phyloP scores from a whole-genome alignment of 1,284 basidiomycete genomes.

The Puccinia brachypodii region DNA sequence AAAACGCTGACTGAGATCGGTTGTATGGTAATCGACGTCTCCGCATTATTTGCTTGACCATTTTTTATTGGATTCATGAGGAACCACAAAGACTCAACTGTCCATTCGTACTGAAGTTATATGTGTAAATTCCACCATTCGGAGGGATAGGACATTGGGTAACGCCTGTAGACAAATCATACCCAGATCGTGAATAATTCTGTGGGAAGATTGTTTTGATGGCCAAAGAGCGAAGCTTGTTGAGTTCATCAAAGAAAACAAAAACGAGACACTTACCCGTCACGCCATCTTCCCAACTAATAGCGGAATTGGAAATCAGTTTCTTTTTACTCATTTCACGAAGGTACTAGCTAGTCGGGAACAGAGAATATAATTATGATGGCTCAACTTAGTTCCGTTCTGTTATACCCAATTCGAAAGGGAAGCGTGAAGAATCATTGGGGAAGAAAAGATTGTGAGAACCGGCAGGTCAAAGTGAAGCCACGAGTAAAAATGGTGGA shows the following conservation, averaged over 20 bases:
- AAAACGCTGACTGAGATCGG: too few relatives aligned
- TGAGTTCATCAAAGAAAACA: not conserved
- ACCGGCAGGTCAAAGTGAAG: too few relatives aligned
- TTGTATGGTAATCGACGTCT: not conserved
- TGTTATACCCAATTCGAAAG: not conserved
- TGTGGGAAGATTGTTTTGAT: not conserved
- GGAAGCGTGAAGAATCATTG: not conserved
- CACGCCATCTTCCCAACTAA: constrained; percentile 45
- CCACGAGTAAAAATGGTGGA: not conserved
- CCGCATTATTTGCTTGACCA: not conserved
- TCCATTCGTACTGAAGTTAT: constrained; percentile 35
- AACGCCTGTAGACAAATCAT: constrained; percentile 1
- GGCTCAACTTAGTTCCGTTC: constrained; percentile 54
- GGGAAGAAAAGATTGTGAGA: not conserved
- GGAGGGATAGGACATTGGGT: constrained; percentile 44
- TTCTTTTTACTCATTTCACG: not conserved
- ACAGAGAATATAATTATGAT: not conserved
- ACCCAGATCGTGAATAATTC: too few relatives aligned
- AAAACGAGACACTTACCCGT: constrained; percentile 1
- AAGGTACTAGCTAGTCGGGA: not conserved
- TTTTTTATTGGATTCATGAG: not conserved
- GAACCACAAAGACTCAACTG: constrained; percentile 21
- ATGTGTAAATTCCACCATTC: constrained; percentile 34
- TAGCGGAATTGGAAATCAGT: not conserved
- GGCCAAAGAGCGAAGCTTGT: not conserved